Evolutionary conservation across 2,329 filamentous ascomycete species (phyloP).

Genomic region (Ophiostoma quercus): DNA sequence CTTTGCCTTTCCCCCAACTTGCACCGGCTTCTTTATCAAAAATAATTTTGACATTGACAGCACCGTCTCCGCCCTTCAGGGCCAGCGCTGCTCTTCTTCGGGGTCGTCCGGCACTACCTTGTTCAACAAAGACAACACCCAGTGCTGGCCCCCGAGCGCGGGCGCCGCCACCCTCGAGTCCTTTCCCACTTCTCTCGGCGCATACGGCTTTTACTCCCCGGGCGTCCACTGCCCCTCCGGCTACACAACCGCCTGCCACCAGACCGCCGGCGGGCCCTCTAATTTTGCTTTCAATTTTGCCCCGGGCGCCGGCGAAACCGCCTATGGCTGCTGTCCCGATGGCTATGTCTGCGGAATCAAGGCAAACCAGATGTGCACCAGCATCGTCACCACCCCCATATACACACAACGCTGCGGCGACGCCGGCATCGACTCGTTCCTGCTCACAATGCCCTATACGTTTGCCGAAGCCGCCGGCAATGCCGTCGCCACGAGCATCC

Average conservation of each 20-base stretch:
- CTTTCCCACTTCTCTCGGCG: neutral
- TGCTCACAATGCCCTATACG: neutral
- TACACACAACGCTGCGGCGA: neutral
- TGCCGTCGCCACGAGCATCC: neutral
- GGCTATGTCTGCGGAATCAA: neutral
- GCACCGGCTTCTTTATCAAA: neutral
- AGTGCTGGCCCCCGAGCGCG: neutral
- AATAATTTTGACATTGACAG: neutral
- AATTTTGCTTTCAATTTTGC: neutral
- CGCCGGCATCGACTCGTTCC: neutral
- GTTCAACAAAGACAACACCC: neutral
- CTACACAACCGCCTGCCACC: neutral
- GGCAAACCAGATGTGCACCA: neutral
- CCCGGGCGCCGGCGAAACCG: neutral
- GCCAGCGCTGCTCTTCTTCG: neutral
- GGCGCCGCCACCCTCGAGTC: neutral
- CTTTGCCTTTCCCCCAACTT: neutral
- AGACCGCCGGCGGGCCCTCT: neutral
- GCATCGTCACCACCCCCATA: neutral
- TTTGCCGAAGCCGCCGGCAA: neutral
- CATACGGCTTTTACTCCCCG: neutral
- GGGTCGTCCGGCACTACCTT: neutral
- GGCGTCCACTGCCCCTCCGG: neutral
- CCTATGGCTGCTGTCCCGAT: neutral
- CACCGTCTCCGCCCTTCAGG: neutral